These are phyloP conservation scores for Nitzschia palea DNA, from an alignment of 108 stramenopile genomes.

Conservation along the genomic window DNA sequence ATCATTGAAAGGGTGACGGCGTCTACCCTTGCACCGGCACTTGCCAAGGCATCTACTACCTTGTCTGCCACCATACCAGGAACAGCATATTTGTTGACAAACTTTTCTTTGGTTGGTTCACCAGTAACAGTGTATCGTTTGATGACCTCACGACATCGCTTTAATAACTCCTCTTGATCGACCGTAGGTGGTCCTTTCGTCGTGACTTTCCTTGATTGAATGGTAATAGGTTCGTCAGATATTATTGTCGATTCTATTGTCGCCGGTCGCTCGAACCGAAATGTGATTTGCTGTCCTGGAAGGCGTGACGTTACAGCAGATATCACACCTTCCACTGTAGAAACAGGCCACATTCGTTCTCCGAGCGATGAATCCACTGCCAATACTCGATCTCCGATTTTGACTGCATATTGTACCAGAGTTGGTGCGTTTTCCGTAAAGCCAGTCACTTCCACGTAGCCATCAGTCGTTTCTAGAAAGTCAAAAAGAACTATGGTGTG, in stretches of 20 bases:
- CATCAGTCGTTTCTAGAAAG: slow-evolving; percentile 70
- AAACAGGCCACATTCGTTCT: slow-evolving; percentile 81
- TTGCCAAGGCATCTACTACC: slow-evolving; percentile 79
- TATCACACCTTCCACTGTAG: slow-evolving; percentile 76
- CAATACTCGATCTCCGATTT: slow-evolving; percentile 72
- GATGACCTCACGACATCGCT: slow-evolving; percentile 71
- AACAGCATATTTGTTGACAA: slow-evolving; percentile 51
- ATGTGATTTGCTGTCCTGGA: slow-evolving; percentile 69
- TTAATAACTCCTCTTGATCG: slow-evolving; percentile 37
- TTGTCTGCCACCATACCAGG: slow-evolving; percentile 74
- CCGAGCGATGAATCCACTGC: slow-evolving; percentile 80
- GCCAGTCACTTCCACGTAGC: slow-evolving; percentile 68
- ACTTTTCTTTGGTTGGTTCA: slow-evolving; percentile 29
- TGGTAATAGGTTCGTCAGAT: background rate
- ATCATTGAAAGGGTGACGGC: slow-evolving; percentile 71
- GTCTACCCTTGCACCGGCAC: slow-evolving; percentile 66
- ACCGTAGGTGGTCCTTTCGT: slow-evolving; percentile 10
- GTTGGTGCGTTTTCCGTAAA: slow-evolving; percentile 65
- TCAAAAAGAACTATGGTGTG: background rate
- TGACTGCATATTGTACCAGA: slow-evolving; percentile 55
- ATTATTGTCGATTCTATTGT: background rate
- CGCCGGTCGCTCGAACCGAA: slow-evolving; percentile 62
- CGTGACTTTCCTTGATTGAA: slow-evolving; percentile 1
- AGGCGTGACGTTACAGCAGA: slow-evolving; percentile 80
- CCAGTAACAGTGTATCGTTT: slow-evolving; percentile 48